These are phyloP conservation scores for Arthonia radiata DNA, from an alignment of 495 filamentous ascomycete genomes.

Conservation along the genomic window DNA sequence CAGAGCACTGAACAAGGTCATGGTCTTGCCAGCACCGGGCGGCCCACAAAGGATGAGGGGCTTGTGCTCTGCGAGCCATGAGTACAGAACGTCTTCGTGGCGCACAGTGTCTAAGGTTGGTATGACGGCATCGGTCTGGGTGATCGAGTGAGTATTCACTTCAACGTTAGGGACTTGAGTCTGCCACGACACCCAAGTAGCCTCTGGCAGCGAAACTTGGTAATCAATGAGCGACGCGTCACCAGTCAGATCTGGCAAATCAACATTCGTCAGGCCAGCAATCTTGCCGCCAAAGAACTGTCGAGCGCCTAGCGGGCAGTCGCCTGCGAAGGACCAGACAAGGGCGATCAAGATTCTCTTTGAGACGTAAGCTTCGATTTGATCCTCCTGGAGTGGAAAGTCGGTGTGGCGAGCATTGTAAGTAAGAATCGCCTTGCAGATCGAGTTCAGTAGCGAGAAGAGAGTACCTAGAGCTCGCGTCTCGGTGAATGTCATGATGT, in stretches of 20 bases:
- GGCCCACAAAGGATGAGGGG: constrained; percentile 88
- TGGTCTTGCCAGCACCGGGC: constrained; percentile 95
- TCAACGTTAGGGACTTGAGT: constrained; percentile 81
- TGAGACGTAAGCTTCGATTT: constrained; percentile 66
- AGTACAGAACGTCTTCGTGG: constrained; percentile 93
- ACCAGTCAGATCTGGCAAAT: constrained; percentile 48
- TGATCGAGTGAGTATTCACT: constrained; percentile 91
- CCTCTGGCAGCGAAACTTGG: constrained; percentile 63
- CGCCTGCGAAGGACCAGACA: constrained; percentile 85
- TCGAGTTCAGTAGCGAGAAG: constrained; percentile 85
- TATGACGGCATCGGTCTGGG: constrained; percentile 91
- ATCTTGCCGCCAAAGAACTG: constrained; percentile 71
- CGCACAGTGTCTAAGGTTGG: constrained; percentile 90
- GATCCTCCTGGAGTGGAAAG: constrained; percentile 72
- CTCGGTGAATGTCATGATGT: constrained; percentile 95
- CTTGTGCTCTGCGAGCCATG: constrained; percentile 97
- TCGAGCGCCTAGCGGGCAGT: constrained; percentile 73
- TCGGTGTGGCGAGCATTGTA: constrained; percentile 87
- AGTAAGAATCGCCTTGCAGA: constrained; percentile 72
- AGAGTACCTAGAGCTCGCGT: constrained; percentile 77
- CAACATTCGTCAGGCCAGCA: constrained; percentile 54
- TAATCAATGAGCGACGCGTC: constrained; percentile 79
- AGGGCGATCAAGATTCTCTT: constrained; percentile 82
- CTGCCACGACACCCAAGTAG: constrained; percentile 83
- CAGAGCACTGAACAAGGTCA: constrained; percentile 94